Evolutionary conservation across 257 asterid species (phyloP).

Genomic region (Anisodus tanguticus): DNA sequence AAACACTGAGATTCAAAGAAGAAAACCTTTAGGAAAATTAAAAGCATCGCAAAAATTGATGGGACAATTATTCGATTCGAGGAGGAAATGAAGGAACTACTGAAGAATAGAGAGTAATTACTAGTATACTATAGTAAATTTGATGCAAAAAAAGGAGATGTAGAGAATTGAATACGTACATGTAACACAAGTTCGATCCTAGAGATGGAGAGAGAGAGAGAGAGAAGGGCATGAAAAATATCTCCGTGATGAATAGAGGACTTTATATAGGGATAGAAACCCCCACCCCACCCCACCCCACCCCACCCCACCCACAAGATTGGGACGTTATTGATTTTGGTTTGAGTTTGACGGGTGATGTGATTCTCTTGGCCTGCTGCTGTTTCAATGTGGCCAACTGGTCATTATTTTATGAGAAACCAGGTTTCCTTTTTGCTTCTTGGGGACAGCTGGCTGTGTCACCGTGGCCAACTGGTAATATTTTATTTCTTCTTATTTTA

Average conservation of each 20-base stretch:
- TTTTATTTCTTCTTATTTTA: background rate
- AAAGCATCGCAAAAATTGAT: background rate
- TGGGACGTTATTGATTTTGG: background rate
- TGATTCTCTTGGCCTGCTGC: conserved; percentile 22
- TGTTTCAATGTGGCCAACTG: conserved; percentile 12
- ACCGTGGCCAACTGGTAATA: background rate
- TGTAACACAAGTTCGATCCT: background rate
- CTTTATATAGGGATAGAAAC: background rate
- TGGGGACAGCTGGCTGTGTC: background rate
- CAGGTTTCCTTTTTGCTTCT: background rate
- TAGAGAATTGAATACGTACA: background rate
- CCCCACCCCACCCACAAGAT: background rate
- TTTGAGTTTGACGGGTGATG: conserved; percentile 15
- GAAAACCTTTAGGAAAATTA: background rate
- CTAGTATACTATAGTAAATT: background rate
- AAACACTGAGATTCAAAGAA: background rate
- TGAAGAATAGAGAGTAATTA: background rate
- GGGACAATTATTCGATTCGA: background rate
- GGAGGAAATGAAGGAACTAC: background rate
- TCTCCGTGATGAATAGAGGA: background rate
- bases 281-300: background rate
- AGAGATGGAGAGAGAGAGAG: background rate
- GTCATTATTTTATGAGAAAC: background rate
- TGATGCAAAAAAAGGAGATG: background rate
- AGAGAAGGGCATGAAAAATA: background rate